A percentile compares a stretch with the other conserved stretches of the same genome.
Conservation (phyloP, 331 rosid species). For the Stylosanthes scabra region DNA sequence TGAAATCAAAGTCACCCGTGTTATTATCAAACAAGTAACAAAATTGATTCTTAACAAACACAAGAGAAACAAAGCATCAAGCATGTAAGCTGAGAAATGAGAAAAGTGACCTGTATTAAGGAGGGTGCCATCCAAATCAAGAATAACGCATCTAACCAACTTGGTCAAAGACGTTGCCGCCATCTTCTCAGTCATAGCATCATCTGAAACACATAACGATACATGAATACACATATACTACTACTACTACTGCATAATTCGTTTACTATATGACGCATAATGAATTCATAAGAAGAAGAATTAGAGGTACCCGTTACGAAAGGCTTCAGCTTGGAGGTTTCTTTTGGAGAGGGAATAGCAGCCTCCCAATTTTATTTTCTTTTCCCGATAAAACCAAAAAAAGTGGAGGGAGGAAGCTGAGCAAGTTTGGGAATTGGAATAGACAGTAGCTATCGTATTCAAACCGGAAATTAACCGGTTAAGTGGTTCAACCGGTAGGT, state of each 20-base stretch:
- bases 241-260: background rate
- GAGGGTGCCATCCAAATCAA: constrained; percentile 95
- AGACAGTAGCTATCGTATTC: too few relatives aligned
- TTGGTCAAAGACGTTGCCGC: constrained; percentile 49
- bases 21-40: constrained; percentile 6
- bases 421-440: too few relatives aligned
- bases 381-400: background rate
- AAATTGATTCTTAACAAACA: constrained; percentile 3
- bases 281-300: background rate
- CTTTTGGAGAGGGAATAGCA: background rate
- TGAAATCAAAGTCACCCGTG: background rate
- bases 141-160: constrained; percentile 63
- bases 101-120: constrained; percentile 67
- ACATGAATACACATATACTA: background rate
- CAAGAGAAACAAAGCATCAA: constrained; percentile 10
- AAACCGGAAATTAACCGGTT: too few relatives aligned
- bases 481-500: too few relatives aligned
- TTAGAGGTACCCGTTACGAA: background rate
- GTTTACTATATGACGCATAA: too few relatives aligned
- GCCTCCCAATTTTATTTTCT: too few relatives aligned
- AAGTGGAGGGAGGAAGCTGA: too few relatives aligned
- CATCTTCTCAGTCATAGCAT: constrained; percentile 40
- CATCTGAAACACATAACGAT: background rate
- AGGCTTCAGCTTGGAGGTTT: too few relatives aligned
- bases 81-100: background rate